These are phyloP conservation scores for Moelleriella libera DNA, from an alignment of 2,329 filamentous ascomycete genomes.

Conservation along the genomic window DNA sequence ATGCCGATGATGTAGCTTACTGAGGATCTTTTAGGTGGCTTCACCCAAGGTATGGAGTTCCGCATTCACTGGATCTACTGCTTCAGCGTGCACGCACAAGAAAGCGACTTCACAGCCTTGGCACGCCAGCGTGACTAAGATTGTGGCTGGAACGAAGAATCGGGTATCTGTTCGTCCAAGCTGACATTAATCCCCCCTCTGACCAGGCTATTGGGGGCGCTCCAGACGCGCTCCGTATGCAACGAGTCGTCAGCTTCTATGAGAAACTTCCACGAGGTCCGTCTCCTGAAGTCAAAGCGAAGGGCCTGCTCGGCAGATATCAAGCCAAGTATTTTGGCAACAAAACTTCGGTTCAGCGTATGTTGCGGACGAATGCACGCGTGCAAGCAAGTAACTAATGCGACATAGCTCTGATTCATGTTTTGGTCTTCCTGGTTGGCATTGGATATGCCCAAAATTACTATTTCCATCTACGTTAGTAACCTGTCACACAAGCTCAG, in stretches of 20 bases:
- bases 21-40: constrained; percentile 43
- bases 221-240: constrained; percentile 94
- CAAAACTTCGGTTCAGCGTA: constrained; percentile 81
- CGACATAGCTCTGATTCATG: constrained; percentile 67
- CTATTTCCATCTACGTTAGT: constrained; percentile 99
- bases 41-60: constrained; percentile 55
- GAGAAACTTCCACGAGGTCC: constrained; percentile 90
- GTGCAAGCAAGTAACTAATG: constrained; percentile 7
- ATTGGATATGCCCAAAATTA: constrained; percentile 96
- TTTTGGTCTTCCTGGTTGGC: constrained; percentile 61
- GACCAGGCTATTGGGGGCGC: constrained; percentile 80
- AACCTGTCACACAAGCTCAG: background rate
- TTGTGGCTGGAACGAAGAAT: background rate
- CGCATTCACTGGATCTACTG: background rate
- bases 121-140: no score
- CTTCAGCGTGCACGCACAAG: no score
- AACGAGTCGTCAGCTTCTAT: constrained; percentile 97
- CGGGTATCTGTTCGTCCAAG: constrained; percentile 2
- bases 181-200: constrained; percentile 17
- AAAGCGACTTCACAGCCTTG: no score
- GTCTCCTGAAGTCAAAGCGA: constrained; percentile 70
- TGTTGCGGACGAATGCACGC: constrained; percentile 21
- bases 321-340: constrained; percentile 89
- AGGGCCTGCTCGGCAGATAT: constrained; percentile 78
- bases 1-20: constrained; percentile 9